These are phyloP conservation scores for Termitomyces sp. DNA, from an alignment of 768 basidiomycete genomes.

Conservation along the genomic window DNA sequence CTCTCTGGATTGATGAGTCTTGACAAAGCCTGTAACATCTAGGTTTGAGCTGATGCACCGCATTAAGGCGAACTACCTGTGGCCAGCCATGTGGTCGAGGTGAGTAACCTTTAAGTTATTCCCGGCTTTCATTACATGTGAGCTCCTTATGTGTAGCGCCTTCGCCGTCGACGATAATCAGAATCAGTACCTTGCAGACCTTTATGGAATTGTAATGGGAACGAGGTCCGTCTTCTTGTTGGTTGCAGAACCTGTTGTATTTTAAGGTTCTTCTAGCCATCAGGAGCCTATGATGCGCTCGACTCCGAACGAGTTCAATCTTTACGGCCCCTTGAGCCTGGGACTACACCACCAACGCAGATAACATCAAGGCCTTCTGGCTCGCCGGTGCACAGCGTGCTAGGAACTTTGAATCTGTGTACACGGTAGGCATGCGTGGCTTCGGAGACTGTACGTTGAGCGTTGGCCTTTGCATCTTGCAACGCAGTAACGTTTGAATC, in stretches of 20 bases:
- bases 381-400: conserved; percentile 53
- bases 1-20: background rate
- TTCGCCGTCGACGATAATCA: conserved; percentile 55
- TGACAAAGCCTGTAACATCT: conserved; percentile 1
- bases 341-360: conserved; percentile 55
- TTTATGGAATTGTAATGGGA: conserved; percentile 68
- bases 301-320: conserved; percentile 59
- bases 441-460: conserved; percentile 41
- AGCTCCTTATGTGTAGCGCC: conserved; percentile 24
- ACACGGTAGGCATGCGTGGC: conserved; percentile 69
- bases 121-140: background rate
- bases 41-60: conserved; percentile 66
- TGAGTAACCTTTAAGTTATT: conserved; percentile 5
- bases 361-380: conserved; percentile 59
- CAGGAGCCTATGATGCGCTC: conserved; percentile 76
- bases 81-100: conserved; percentile 54
- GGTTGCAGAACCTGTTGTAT: background rate
- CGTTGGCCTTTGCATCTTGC: background rate
- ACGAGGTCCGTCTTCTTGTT: conserved; percentile 36
- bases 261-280: conserved; percentile 33
- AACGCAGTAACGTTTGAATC: background rate
- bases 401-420: conserved; percentile 55
- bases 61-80: conserved; percentile 65
- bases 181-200: conserved; percentile 60
- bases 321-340: conserved; percentile 54